Conservation (phyloP, 1,284 basidiomycete species). For the Grifola frondosa region DNA sequence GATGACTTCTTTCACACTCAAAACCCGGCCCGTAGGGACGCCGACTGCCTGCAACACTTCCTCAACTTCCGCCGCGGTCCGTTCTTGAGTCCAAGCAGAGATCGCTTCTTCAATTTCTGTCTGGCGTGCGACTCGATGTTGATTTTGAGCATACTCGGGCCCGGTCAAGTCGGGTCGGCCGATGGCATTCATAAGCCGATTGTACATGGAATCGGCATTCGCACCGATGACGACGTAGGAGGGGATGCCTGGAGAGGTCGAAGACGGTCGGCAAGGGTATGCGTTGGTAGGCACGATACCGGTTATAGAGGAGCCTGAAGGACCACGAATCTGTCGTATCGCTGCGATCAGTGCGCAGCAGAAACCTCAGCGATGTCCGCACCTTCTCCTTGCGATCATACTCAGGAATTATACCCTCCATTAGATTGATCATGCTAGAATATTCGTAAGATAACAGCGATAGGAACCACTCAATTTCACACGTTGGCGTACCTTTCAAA, state of each 20-base stretch:
- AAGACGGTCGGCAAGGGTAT: conserved; percentile 57
- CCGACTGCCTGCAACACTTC: conserved; percentile 56
- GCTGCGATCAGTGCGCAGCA: background rate
- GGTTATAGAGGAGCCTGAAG: conserved; percentile 70
- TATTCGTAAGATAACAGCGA: background rate
- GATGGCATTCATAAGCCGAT: conserved; percentile 59
- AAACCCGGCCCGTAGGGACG: conserved; percentile 63
- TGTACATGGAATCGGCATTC: conserved; percentile 69
- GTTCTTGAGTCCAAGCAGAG: conserved; percentile 54
- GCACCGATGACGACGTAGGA: conserved; percentile 68
- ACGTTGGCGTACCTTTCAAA: conserved; percentile 53
- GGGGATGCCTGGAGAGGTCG: conserved; percentile 39
- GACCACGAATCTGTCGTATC: conserved; percentile 54
- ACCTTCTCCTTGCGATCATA: conserved; percentile 70
- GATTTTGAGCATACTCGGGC: conserved; percentile 55
- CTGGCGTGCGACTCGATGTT: conserved; percentile 57
- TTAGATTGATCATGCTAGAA: conserved; percentile 66
- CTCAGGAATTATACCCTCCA: conserved; percentile 77
- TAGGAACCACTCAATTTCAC: background rate
- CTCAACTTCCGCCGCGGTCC: conserved; percentile 56
- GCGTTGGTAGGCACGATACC: conserved; percentile 74
- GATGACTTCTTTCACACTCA: conserved; percentile 59
- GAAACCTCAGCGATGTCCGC: background rate
- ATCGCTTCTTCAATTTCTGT: conserved; percentile 64
- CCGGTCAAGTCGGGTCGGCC: conserved; percentile 58